Base-by-base conservation (phyloP, 2,329 filamentous ascomycete genomes). In the Curvularia sp. region DNA sequence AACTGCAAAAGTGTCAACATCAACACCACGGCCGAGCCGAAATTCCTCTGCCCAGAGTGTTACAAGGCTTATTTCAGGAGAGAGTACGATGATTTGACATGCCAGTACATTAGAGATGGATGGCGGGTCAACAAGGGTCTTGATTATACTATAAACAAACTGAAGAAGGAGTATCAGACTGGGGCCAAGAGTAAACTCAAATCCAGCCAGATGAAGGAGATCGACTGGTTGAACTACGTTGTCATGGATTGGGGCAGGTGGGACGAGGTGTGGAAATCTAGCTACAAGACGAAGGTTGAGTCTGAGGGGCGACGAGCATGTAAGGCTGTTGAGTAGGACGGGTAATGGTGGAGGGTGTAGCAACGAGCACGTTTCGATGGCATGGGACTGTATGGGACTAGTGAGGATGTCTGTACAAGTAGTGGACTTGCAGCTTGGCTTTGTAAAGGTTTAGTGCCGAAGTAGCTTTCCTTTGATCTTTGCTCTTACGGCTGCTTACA, bases 31-130 rank as follows among this genome's bases (percentile, higher is more conserved):
- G 30, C 28, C 5, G 43, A 57, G 21, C 50, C 45, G 3, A 32
- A 9, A 7, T 57, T 57, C 6, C 43, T 57, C 15, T 57, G 50
- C 12, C 43, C 55, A 3, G 36, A 30, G 23, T 54, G 50, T 27
- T 49, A 49, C 10, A 38, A 43, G 5, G 13, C 28, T 8, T 5
- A 21, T 27, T 23, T 36, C 6, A 36, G 5, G 15, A 13, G 15
- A 5, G 34, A n/a, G 7, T 36, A 36, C 34, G n/a, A 36, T 13
- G 15, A 13, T 34, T 34, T 34, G 12, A 34, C 32, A 12, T 13
- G 32, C 5, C 5, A 30, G 7, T 21, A 21, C 10, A 38, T 3
- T 23, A 32, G 23, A 3, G 2, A n/a, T n/a, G n/a, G n/a, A n/a
- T n/a, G n/a, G n/a, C n/a, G n/a, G n/a, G n/a, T n/a, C n/a, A n/a